These are phyloP conservation scores for Thraustotheca clavata DNA, from an alignment of 352 stramenopile species.

Conservation along the genomic window DNA sequence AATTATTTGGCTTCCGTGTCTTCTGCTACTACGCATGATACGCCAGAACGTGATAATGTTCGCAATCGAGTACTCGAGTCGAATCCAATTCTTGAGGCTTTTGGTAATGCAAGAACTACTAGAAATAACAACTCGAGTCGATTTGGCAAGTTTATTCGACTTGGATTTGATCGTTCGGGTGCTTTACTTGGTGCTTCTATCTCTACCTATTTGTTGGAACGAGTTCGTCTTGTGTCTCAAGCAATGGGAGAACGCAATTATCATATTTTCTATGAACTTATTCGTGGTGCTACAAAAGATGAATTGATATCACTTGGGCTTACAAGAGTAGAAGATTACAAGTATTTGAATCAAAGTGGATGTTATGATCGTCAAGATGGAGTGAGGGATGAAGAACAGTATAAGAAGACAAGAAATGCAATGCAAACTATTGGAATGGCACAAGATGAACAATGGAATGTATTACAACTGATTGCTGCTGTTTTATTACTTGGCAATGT, in stretches of 20 bases:
- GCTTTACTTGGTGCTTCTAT: slow-evolving; percentile 75
- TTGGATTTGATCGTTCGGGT: slow-evolving; percentile 74
- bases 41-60: slow-evolving; percentile 19
- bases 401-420: slow-evolving; percentile 51
- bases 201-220: slow-evolving; percentile 94
- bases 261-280: slow-evolving; percentile 98
- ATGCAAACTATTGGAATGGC: slow-evolving; percentile 82
- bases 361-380: slow-evolving; percentile 65
- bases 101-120: slow-evolving; percentile 93
- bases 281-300: slow-evolving; percentile 50
- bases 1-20: slow-evolving; percentile 89
- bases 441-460: slow-evolving; percentile 59
- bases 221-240: slow-evolving; percentile 90
- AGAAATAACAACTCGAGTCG: slow-evolving; percentile 95
- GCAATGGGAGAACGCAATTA: slow-evolving; percentile 94
- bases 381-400: slow-evolving; percentile 74
- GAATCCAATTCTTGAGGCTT: slow-evolving; percentile 94
- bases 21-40: slow-evolving; percentile 23
- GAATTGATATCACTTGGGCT: slow-evolving; percentile 46
- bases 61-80: slow-evolving; percentile 85
- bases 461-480: slow-evolving; percentile 75
- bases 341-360: slow-evolving; percentile 79
- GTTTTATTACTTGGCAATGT: slow-evolving; percentile 85
- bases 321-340: slow-evolving; percentile 45
- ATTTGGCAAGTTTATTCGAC: slow-evolving; percentile 96